Conservation (phyloP, 2,329 filamentous ascomycete species). For the Ophiostoma pallidulum region DNA sequence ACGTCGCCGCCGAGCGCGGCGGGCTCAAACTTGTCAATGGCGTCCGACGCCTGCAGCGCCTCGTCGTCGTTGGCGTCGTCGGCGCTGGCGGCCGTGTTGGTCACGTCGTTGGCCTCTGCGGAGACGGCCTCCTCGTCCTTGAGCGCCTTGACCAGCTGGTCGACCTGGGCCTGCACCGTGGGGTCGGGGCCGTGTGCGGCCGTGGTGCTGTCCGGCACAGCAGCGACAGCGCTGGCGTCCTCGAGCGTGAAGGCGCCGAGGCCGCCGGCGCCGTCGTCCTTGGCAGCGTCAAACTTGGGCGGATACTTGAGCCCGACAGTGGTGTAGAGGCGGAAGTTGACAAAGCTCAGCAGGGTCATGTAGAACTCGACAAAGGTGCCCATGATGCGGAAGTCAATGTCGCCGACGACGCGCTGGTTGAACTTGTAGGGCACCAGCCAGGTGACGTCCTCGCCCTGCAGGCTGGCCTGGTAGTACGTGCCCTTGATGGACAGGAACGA, state of each 20-base stretch:
- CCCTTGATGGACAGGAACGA: conserved; percentile 98
- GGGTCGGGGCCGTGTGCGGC: conserved; percentile 45
- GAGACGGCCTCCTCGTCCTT: conserved; percentile 32
- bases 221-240: conserved; percentile 52
- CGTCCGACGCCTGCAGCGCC: conserved; percentile 42
- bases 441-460: conserved; percentile 91
- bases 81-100: conserved; percentile 32
- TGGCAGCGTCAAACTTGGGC: conserved; percentile 79
- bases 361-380: conserved; percentile 98
- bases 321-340: conserved; percentile 93
- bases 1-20: conserved; percentile 76
- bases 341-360: conserved; percentile 87
- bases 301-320: conserved; percentile 88
- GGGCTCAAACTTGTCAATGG: conserved; percentile 87
- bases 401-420: conserved; percentile 85
- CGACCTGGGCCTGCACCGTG: conserved; percentile 54
- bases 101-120: conserved; percentile 23
- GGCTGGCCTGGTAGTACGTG: conserved; percentile 97
- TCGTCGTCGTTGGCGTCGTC: conserved; percentile 28
- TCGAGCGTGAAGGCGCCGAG: conserved; percentile 86
- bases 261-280: conserved; percentile 84
- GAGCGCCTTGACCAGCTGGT: conserved; percentile 60
- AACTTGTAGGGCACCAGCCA: conserved; percentile 98
- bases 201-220: conserved; percentile 39
- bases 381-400: conserved; percentile 99